These are phyloP conservation scores for Plantago ovata DNA, from an alignment of 257 asterid species.

Conservation along the genomic window DNA sequence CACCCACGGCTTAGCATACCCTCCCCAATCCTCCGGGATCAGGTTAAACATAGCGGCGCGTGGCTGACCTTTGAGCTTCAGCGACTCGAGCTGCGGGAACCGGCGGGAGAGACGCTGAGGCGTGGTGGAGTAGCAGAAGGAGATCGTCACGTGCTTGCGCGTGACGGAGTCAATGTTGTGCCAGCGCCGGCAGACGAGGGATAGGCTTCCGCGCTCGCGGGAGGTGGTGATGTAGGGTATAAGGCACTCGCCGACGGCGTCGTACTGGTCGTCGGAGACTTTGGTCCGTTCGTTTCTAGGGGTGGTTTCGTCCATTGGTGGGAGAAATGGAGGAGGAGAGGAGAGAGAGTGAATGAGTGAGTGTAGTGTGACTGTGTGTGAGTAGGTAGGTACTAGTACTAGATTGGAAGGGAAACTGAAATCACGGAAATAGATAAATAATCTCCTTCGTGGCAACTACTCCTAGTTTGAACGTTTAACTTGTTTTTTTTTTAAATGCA, in stretches of 20 bases:
- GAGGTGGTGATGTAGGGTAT: slow-evolving; percentile 66
- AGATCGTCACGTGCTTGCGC: slow-evolving; percentile 77
- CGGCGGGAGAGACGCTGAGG: slow-evolving; percentile 50
- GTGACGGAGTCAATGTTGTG: slow-evolving; percentile 63
- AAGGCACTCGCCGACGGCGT: slow-evolving; percentile 68
- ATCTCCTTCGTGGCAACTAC: too few relatives aligned
- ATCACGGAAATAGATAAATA: too few relatives aligned
- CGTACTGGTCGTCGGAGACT: background rate
- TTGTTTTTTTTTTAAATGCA: too few relatives aligned
- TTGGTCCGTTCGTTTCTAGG: too few relatives aligned
- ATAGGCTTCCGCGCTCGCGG: slow-evolving; percentile 61
- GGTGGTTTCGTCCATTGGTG: too few relatives aligned
- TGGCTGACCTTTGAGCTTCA: slow-evolving; percentile 81
- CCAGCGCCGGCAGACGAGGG: slow-evolving; percentile 57
- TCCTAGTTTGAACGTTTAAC: too few relatives aligned
- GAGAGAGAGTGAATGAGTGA: too few relatives aligned
- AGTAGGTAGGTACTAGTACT: too few relatives aligned
- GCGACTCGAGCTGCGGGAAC: slow-evolving; percentile 70
- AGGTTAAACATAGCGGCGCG: slow-evolving; percentile 85
- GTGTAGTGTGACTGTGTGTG: too few relatives aligned
- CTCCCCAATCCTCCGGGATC: slow-evolving; percentile 87
- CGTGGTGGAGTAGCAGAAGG: slow-evolving; percentile 67
- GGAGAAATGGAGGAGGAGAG: too few relatives aligned
- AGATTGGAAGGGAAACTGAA: too few relatives aligned
- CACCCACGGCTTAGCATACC: slow-evolving; percentile 70